Evolutionary conservation across 805 yeast genomes (phyloP), one percentile per base, ranked within the genome.

Genomic region (Suhomyces kilbournensis): DNA sequence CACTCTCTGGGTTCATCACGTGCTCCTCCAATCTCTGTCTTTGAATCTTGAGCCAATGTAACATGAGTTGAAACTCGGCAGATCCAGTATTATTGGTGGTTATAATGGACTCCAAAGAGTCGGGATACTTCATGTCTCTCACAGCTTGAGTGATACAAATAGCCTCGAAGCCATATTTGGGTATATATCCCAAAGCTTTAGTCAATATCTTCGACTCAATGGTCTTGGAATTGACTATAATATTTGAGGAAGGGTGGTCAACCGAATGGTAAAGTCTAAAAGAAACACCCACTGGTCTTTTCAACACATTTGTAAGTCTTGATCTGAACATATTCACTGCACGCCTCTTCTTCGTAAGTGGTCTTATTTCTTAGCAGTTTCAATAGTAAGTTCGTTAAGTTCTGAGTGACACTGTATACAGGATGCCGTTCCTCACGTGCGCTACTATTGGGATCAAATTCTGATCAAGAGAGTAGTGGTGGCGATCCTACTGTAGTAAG

Each of bases 51-150:
- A 81, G 76, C 66, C 76, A 74, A 44, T 79, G 76, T 42, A 84
- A 63, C 67, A 84, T 82, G 53, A 81, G 78, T 65, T 76, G 80
- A 48, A 84, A 78, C 54, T 87, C 77, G 49, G 83, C 82, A 39
- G 76, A 70, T 3, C 84, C 83, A 39, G 61, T 56, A 39, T 64
- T 56, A 4, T 66, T 61, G 28, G 73, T 65, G 3, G 74, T 64
- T 39, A 80, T 70, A 1, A 75, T 65, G 2, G 76, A 70, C 44
- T 67, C 71, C 10, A 79, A 76, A 53, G 63, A 80, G 70, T 85
- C 90, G 46, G 80, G 72, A 60, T 79, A 78, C 5, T 79, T 77
- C 56, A 74, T 65, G 34, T 74, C 69, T 42, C 84, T 71, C 14
- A 80, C 74, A 15, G 85, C 82, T 40, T 72, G 68, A 3, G 76